These are phyloP conservation scores for Nyssa sinensis DNA, from an alignment of 148 eudicot species.

Conservation along the genomic window DNA sequence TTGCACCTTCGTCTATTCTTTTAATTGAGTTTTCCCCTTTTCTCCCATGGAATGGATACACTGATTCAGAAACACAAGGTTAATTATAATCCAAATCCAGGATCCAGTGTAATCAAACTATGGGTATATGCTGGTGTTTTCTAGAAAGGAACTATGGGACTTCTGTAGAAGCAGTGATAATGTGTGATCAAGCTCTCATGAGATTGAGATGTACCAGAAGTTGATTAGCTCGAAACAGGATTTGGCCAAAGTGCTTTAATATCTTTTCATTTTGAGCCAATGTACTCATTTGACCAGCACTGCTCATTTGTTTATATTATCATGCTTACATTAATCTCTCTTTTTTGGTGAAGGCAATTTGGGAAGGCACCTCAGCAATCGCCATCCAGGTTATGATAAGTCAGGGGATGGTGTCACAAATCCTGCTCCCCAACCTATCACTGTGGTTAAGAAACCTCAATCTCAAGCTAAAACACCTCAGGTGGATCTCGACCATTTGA, in stretches of 20 bases:
- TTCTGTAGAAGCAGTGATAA: not conserved
- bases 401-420: constrained; percentile 41
- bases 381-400: constrained; percentile 86
- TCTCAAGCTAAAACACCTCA: constrained; percentile 52
- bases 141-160: not conserved
- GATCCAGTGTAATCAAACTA: not conserved
- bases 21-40: not conserved
- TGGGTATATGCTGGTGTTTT: not conserved
- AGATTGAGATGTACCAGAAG: not conserved
- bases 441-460: constrained; percentile 50
- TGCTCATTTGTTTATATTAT: not conserved
- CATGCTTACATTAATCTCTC: not conserved
- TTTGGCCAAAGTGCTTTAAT: not conserved
- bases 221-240: not conserved
- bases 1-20: not conserved
- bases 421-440: constrained; percentile 36
- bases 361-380: constrained; percentile 87
- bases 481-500: constrained; percentile 68
- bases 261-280: not conserved
- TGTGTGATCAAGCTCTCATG: constrained; percentile 4
- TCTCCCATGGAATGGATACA: not conserved
- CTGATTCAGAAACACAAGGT: not conserved
- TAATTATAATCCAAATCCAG: not conserved
- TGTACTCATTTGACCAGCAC: not conserved
- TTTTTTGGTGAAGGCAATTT: constrained; percentile 57